Percentiles rank a stretch among this genome's conserved stretches.
These are phyloP conservation scores for Trifolium pratense DNA, from an alignment of 306 rosid species.

Conservation along the genomic window DNA sequence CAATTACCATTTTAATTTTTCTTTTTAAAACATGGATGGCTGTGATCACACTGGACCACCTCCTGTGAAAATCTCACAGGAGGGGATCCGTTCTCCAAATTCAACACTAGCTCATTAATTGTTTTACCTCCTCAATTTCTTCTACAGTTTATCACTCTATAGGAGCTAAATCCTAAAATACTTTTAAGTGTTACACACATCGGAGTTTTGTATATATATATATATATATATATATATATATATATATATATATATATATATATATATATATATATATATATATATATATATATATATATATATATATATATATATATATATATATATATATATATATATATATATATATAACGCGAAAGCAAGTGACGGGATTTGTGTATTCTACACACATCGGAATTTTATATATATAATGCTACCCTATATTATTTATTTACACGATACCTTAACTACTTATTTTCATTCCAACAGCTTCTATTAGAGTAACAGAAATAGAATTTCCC, in stretches of 20 bases:
- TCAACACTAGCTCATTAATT: slow-evolving; percentile 4
- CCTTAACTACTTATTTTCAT: not conserved
- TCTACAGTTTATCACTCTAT: slow-evolving; percentile 3
- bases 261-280: too few species aligned
- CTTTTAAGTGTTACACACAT: not conserved
- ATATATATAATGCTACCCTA: not conserved
- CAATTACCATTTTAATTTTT: too few species aligned
- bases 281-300: too few species aligned
- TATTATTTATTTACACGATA: not conserved
- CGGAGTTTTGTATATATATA: too few species aligned
- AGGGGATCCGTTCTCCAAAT: too few species aligned
- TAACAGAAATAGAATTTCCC: slow-evolving; percentile 32
- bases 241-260: too few species aligned
- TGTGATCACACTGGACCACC: too few species aligned
- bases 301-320: too few species aligned
- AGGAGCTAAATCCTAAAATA: slow-evolving; percentile 11
- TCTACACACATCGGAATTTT: not conserved
- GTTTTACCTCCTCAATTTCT: slow-evolving; percentile 7
- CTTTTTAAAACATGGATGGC: too few species aligned
- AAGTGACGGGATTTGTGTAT: not conserved
- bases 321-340: too few species aligned
- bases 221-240: too few species aligned
- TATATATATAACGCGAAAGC: not conserved
- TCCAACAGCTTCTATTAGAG: slow-evolving; percentile 3
- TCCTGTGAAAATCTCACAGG: too few species aligned